Base-by-base conservation (phyloP, 805 yeast species). In the Suhomyces emberorum region DNA sequence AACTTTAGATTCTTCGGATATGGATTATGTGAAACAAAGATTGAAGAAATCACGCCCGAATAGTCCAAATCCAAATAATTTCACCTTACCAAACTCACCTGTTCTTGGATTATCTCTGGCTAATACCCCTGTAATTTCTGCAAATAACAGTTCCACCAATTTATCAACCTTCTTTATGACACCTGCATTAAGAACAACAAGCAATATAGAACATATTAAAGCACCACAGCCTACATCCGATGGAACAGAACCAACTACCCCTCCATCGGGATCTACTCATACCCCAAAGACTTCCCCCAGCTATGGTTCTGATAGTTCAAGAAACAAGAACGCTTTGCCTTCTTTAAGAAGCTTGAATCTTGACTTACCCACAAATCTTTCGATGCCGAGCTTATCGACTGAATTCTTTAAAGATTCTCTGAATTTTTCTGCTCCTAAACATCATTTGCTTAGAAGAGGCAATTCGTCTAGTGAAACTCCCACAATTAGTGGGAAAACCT, bases 1-100 rank as follows among this genome's bases (percentile, higher is more conserved):
- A 16, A 41, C 46, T 4, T 50, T 61, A 19, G 72, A 74, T 34
- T 73, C 70, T 37, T 59, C 74, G 6, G 77, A 73, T 41, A 52
- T 74, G 33, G 77, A 70, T 37, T 69, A 69, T 39, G 71, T 70
- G 34, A 69, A 63, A 38, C 69, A 62, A 37, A 54, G 65, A 27
- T 57, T 65, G 35, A 74, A 74, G 48, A 68, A 63, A 44, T 70
- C 76, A 23, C 54, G 79, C 44, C 78, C 79, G 16, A 72, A 71
- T 52, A 69, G 76, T 8, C 79, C 79, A 17, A 35, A 35, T 18
- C 47, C 41, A 9, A 54, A 52, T 31, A 57, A 53, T 17, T 67
- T 65, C 48, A 63, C 72, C 3, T 48, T 68, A 23, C 74, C 74
- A 6, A 67, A 65, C 44, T 65, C 72, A 7, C 74, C 74, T 2